Percentiles rank a stretch among this genome's conserved stretches.
phyloP scores from a whole-genome alignment of 1,284 basidiomycete species.

The Wallemia hederae region DNA sequence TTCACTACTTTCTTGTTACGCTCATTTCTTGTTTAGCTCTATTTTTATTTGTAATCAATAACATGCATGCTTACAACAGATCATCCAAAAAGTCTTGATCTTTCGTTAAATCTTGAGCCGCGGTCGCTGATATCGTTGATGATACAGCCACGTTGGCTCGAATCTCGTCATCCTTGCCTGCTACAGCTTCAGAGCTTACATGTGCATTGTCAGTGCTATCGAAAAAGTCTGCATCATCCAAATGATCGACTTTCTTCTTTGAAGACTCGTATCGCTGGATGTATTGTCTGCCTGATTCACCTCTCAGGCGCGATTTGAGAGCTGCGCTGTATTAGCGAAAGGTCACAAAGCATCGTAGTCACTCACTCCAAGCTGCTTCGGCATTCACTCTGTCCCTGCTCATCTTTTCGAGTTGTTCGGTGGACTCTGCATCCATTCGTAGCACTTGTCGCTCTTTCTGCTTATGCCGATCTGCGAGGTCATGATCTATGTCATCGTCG shows the following conservation, averaged over 20 bases:
- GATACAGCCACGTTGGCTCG: not conserved
- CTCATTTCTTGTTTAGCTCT: not conserved
- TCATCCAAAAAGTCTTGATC: not conserved
- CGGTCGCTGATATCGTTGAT: not conserved
- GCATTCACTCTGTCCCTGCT: not conserved
- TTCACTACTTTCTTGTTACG: no score
- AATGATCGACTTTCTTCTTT: not conserved
- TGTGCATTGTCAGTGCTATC: not conserved
- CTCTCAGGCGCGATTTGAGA: not conserved
- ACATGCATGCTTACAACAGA: not conserved
- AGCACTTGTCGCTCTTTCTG: not conserved
- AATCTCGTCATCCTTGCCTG: no score
- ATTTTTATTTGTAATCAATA: not conserved
- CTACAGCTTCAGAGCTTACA: no score
- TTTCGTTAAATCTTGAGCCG: not conserved
- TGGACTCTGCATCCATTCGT: not conserved
- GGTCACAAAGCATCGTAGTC: not conserved
- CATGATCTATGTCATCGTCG: not conserved
- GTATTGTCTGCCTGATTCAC: not conserved
- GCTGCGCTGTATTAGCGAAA: not conserved
- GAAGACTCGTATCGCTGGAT: not conserved
- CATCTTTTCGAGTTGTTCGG: not conserved
- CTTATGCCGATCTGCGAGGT: not conserved
- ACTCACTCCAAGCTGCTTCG: not conserved
- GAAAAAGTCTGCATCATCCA: not conserved